Percentiles rank a stretch among this genome's conserved stretches.
Evolutionary conservation across 2,329 filamentous ascomycete species (phyloP).

Genomic region (Colletotrichum sp.): DNA sequence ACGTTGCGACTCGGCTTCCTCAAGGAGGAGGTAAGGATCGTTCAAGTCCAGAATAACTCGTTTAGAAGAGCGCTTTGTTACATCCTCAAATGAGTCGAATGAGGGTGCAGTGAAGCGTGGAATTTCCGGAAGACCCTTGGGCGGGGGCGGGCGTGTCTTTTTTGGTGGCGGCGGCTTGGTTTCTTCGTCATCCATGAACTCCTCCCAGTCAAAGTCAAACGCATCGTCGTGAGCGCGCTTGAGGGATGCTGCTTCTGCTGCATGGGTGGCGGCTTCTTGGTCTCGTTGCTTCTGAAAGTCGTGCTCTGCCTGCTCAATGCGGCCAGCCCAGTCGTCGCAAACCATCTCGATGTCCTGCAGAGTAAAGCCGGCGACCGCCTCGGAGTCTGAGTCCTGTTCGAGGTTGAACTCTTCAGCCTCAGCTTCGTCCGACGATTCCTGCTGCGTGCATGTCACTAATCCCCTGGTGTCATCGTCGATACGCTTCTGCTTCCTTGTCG

Average conservation of each 20-base stretch:
- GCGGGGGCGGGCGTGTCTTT: conserved; percentile 72
- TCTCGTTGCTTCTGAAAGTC: conserved; percentile 36
- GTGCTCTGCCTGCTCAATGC: conserved; percentile 55
- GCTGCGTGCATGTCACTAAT: conserved; percentile 47
- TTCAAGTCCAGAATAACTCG: conserved; percentile 85
- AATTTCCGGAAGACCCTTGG: conserved; percentile 63
- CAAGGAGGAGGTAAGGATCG: conserved; percentile 85
- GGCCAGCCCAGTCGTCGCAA: conserved; percentile 83
- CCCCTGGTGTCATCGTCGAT: conserved; percentile 56
- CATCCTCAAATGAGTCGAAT: conserved; percentile 80
- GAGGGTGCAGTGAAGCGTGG: conserved; percentile 69
- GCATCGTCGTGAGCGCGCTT: conserved; percentile 24
- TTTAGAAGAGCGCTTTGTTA: conserved; percentile 76
- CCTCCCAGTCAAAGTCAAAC: conserved; percentile 67
- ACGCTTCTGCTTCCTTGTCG: conserved; percentile 60
- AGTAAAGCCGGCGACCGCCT: conserved; percentile 75
- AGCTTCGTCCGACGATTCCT: conserved; percentile 46
- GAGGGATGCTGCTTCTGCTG: conserved; percentile 22
- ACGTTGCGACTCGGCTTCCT: conserved; percentile 72
- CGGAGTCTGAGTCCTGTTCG: conserved; percentile 60
- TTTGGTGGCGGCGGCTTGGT: conserved; percentile 51
- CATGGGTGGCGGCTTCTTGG: conserved; percentile 28
- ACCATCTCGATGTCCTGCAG: conserved; percentile 84
- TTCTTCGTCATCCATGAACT: conserved; percentile 58
- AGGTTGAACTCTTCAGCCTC: conserved; percentile 49